phyloP scores from a whole-genome alignment of 192 early-diverging fungal genomes.

The Gamsiella multidivaricata region DNA sequence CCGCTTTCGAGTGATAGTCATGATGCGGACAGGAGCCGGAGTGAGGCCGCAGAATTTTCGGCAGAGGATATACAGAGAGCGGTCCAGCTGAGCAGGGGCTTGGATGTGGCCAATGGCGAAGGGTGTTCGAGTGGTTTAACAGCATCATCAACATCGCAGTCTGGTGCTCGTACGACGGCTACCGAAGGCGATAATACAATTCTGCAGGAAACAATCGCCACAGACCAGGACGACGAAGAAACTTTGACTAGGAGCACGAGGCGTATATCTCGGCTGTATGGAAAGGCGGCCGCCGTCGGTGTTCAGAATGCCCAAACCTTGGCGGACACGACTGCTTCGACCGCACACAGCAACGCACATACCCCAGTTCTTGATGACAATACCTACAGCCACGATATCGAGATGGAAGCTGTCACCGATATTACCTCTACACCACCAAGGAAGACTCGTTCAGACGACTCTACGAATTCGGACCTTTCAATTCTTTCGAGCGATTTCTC shows the following conservation, averaged over 20 bases:
- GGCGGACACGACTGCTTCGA: too few relatives aligned
- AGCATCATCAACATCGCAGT: not conserved
- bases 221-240: not conserved
- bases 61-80: slow-evolving; percentile 15
- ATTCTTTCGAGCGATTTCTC: not conserved
- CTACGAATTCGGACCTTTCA: not conserved
- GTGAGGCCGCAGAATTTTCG: not conserved
- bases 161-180: not conserved
- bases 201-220: not conserved
- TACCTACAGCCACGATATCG: not conserved
- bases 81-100: not conserved
- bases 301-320: not conserved
- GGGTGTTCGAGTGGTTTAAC: not conserved
- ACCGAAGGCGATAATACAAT: not conserved
- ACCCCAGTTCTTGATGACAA: not conserved
- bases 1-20: not conserved
- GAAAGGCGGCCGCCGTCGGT: not conserved
- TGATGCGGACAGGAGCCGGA: not conserved
- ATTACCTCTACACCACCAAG: slow-evolving; percentile 17
- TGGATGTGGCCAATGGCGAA: not conserved
- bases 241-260: not conserved
- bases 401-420: not conserved
- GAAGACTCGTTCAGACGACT: not conserved
- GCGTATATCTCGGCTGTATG: slow-evolving; percentile 13
- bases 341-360: too few relatives aligned